A percentile compares a stretch with the other conserved stretches of the same genome.
phyloP scores from a whole-genome alignment of 768 basidiomycete species.

The Pulveroboletus frians region DNA sequence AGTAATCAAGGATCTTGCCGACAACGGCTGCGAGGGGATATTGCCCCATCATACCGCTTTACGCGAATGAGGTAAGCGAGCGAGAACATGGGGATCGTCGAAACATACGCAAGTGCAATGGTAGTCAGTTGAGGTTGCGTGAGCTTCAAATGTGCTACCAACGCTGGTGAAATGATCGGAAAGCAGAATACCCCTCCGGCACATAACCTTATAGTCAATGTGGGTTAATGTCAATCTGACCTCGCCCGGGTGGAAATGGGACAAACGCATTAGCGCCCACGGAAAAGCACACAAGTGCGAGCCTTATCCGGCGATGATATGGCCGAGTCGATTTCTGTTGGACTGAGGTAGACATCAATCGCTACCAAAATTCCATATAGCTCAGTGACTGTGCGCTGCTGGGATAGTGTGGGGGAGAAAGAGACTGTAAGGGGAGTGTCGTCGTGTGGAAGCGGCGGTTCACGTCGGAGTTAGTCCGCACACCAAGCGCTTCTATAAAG shows the following conservation, averaged over 20 bases:
- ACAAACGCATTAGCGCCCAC: conserved; percentile 63
- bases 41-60: conserved; percentile 77
- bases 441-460: too few relatives aligned
- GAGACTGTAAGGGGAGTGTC: too few relatives aligned
- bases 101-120: conserved; percentile 65
- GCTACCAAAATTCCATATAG: neutral
- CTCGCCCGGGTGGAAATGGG: neutral
- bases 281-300: conserved; percentile 42
- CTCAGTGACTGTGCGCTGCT: neutral
- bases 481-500: neutral
- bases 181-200: conserved; percentile 81
- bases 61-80: neutral
- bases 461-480: neutral
- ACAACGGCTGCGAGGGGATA: conserved; percentile 70
- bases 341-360: conserved; percentile 11
- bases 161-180: conserved; percentile 62
- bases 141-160: conserved; percentile 56
- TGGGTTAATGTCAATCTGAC: neutral
- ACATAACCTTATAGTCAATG: conserved; percentile 44
- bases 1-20: conserved; percentile 61
- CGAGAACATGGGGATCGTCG: conserved; percentile 28
- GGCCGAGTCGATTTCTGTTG: conserved; percentile 4
- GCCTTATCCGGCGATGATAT: conserved; percentile 21
- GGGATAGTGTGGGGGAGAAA: neutral
- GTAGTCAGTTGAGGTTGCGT: conserved; percentile 76